phyloP scores from a whole-genome alignment of 1,284 basidiomycete species.

The Pseudomicrostroma phylloplanum region DNA sequence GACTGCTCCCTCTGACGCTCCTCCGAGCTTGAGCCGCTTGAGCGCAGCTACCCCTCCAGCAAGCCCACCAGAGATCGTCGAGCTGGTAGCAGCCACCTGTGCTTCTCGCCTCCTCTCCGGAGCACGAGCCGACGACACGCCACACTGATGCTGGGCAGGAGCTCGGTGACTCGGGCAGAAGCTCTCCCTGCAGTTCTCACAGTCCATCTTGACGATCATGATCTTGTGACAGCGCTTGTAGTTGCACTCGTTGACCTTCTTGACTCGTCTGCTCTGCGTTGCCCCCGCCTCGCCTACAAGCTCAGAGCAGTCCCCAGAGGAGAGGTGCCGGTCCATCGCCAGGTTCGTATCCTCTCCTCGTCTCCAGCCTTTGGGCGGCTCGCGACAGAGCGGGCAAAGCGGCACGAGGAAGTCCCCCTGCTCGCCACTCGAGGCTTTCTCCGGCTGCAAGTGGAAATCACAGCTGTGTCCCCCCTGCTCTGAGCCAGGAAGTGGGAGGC shows the following conservation, averaged over 20 bases:
- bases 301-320: conserved; percentile 8
- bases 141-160: conserved; percentile 32
- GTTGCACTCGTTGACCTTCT: conserved; percentile 34
- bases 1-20: too few relatives aligned
- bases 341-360: conserved; percentile 41
- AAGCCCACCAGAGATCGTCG: not conserved
- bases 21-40: conserved; percentile 6
- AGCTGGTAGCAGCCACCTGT: not conserved
- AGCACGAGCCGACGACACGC: not conserved
- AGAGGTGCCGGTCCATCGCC: conserved; percentile 38
- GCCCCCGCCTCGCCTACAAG: not conserved
- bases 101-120: too few relatives aligned
- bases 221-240: conserved; percentile 34
- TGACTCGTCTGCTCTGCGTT: conserved; percentile 19
- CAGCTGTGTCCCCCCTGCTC: conserved; percentile 23
- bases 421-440: conserved; percentile 23
- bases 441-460: conserved; percentile 27
- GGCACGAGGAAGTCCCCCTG: conserved; percentile 33
- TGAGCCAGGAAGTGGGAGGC: not conserved
- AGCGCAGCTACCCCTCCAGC: not conserved
- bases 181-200: conserved; percentile 1
- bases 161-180: conserved; percentile 42
- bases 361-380: conserved; percentile 34
- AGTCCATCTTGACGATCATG: conserved; percentile 39
- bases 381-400: conserved; percentile 38